phyloP scores from a whole-genome alignment of 2,329 filamentous ascomycete genomes.

The Myriosclerotinia scirpicola region DNA sequence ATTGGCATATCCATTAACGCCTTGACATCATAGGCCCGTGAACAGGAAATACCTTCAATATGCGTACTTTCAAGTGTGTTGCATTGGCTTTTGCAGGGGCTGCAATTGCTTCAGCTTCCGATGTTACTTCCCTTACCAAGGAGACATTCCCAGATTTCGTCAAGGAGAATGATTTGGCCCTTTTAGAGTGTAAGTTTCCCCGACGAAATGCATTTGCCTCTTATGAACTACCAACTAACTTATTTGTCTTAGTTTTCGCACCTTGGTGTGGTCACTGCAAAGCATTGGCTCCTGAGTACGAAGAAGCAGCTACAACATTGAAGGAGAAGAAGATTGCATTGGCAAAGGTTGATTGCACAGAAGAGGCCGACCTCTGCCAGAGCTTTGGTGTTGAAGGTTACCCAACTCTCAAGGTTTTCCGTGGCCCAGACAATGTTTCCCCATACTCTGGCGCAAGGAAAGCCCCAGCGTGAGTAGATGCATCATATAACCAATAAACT shows the following conservation, averaged over 20 bases:
- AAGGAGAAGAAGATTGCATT: constrained; percentile 87
- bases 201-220: background rate
- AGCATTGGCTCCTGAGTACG: constrained; percentile 90
- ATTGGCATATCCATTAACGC: constrained; percentile 22
- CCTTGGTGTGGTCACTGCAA: constrained; percentile 81
- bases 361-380: constrained; percentile 88
- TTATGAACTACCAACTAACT: constrained; percentile 29
- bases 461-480: constrained; percentile 63
- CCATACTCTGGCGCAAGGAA: constrained; percentile 91
- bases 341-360: constrained; percentile 92
- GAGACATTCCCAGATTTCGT: constrained; percentile 88
- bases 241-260: constrained; percentile 68
- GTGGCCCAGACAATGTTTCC: constrained; percentile 74
- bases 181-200: constrained; percentile 81
- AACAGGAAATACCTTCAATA: constrained; percentile 28
- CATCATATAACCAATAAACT: background rate
- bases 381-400: constrained; percentile 92
- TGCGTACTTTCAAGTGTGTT: constrained; percentile 40
- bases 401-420: constrained; percentile 99
- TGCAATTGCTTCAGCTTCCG: constrained; percentile 66
- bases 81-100: constrained; percentile 43
- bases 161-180: constrained; percentile 80
- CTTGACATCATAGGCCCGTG: constrained; percentile 25
- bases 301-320: constrained; percentile 77
- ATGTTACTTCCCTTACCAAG: constrained; percentile 74